Conservation (phyloP, 495 filamentous ascomycete species). For the Aspergillus biplanus region DNA sequence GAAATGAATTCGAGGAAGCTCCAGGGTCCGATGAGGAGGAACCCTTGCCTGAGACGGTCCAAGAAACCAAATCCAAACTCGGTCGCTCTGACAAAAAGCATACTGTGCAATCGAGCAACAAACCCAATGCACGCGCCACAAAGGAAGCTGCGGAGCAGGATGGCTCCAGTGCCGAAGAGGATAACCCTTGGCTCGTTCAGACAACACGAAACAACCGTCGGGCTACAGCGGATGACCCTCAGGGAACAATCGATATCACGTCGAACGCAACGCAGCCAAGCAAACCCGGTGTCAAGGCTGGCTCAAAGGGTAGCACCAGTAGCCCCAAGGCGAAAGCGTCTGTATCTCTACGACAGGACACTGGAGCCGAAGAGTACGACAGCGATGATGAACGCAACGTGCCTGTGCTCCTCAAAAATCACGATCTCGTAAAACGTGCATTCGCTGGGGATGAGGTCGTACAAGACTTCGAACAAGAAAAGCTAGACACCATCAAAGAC, state of each 20-base stretch:
- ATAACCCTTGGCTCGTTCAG: constrained; percentile 57
- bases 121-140: constrained; percentile 25
- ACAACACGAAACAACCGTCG: constrained; percentile 45
- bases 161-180: constrained; percentile 32
- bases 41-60: constrained; percentile 26
- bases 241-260: constrained; percentile 46
- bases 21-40: constrained; percentile 57
- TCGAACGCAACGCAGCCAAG: constrained; percentile 34
- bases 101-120: constrained; percentile 21
- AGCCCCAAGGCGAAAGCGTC: constrained; percentile 25
- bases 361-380: constrained; percentile 39
- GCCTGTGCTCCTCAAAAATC: constrained; percentile 72
- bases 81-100: constrained; percentile 32
- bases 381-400: constrained; percentile 62
- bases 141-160: constrained; percentile 27
- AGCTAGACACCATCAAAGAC: constrained; percentile 69
- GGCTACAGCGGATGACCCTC: constrained; percentile 32
- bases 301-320: constrained; percentile 26
- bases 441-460: constrained; percentile 93
- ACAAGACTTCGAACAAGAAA: constrained; percentile 79
- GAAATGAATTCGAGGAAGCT: constrained; percentile 65
- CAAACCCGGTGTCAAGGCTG: constrained; percentile 8
- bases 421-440: constrained; percentile 79
- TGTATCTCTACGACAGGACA: constrained; percentile 22
- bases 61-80: constrained; percentile 30